Base-by-base conservation (phyloP, 129 eudicot species). In the Pseudognaphalium luteoalbum region DNA sequence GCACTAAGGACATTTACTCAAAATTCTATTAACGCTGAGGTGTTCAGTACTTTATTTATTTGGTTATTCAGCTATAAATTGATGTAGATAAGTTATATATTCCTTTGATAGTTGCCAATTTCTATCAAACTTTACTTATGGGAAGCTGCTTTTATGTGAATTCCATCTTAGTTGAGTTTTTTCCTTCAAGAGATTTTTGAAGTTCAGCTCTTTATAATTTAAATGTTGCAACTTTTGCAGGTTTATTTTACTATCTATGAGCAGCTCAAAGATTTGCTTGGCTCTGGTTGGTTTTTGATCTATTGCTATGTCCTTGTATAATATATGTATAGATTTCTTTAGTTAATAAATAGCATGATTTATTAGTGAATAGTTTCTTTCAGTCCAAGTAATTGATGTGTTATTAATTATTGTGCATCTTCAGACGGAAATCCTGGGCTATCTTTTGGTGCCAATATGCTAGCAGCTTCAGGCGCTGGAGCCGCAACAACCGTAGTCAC, bases 381-480 rank as follows among this genome's bases (percentile, higher is more conserved):
- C 28, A 25, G 28, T 25, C 28, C 28, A 25, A 25, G 28, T 25
- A 25, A 25, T 25, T 25, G 28, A 25, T 1, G 28, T 25, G 28
- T 25, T 25, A 25, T 25, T 66, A 10, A 68, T 65, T 79, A 77
- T 16, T 80, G 41, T 77, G 34, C 69, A 25, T 68, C 35, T 77
- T n/a, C 82, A 94, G 97, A 88, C 64, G 93, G 82, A 76, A 88
- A 81, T 81, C 93, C 91, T 80, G 91, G 87, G 66, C 96, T 94
- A 79, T 85, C 98, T 14, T 73, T 94, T 62, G 97, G 96, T 77
- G 96, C 97, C 44, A 94, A 94, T 78, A 84, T 94, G 97, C 57
- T 89, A 47, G 98, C 98, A 75, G 98, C 98, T 77, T 81, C 97
- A 69, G 96, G 97, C 72, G 98, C 98, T 81, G 98, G 98, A 82